Base-by-base conservation (phyloP, 2,329 filamentous ascomycete species). In the Arthrobotrys conoides region DNA sequence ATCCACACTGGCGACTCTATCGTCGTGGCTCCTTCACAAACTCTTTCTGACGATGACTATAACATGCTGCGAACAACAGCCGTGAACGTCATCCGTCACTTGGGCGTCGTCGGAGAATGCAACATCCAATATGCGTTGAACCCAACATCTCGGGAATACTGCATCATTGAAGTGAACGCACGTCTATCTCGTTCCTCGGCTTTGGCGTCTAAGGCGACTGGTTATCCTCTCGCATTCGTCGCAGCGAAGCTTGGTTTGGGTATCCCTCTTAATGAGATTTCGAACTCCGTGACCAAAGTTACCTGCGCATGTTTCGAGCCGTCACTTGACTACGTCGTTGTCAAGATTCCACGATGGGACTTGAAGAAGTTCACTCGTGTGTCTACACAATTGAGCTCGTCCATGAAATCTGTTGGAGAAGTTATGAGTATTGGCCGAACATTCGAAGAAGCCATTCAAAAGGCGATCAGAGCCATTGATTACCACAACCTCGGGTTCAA, bases 381-480 rank as follows among this genome's bases (percentile, higher is more conserved):
- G 22, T 98, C 95, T 3, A 98, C 94, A 0, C 92, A 96, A 83
- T 91, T 99, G 24, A 95, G 94, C 33, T 98, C 96, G 2, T 97
- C 95, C 12, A 99, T 99, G 96, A 99, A 98, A 91, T 97, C 93
- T 89, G 94, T 99, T 67, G 96, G 96, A 83, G 96, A 99, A 85
- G 96, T 99, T 81, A 98, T 99, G 96, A 95, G 92, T 83, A 97
- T 99, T 82, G 96, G 96, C 72, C 88, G 96, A 81, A 97, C 93
- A 0, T 99, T 99, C 82, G 96, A 99, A 85, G 96, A 99, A 86
- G 96, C 96, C 8, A 97, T 99, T 49, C 96, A 99, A 83, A 99
- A 98, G 85, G 96, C 96, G 20, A 99, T 99, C 82, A 91, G 96
- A 64, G 91, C 93, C 48, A 95, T 98, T 73, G 96, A 99, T 85